Base-by-base conservation (phyloP, 352 stramenopile genomes). In the Pythium catenulatum region DNA sequence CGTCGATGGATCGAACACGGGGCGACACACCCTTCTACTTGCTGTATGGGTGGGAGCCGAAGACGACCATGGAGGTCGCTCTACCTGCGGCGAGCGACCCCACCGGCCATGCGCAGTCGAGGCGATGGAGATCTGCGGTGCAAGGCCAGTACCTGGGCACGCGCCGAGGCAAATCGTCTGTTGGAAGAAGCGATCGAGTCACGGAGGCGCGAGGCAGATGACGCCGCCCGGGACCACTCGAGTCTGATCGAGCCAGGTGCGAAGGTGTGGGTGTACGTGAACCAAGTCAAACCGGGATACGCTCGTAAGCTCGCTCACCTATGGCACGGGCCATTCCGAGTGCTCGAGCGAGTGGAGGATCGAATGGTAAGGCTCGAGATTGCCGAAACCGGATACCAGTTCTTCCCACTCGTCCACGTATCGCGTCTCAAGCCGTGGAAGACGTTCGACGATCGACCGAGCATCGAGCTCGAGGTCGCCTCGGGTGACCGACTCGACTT, bases 281-380 rank as follows among this genome's bases (percentile, higher is more conserved):
- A 87, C 30, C 66, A 84, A 32, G 88, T 82, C 1, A 68, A 69
- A 9, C 48, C 70, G 0, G 83, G 83, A 0, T 86, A 66, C 34
- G 58, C 78, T 0, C 41, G 41, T 25, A 90, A 90, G 65, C 56
- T 90, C 6, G 79, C 84, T 1, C 84, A 89, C 32, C 30, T 87
- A 6, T 87, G 84, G 84, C 84, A 89, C 48, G 84, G 84, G 0
- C 85, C 73, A 27, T 89, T 89, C 30, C 73, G 86, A 0, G 73
- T 87, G 13, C 21, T 79, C 1, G 73, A 87, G 48, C 72, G 72
- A 23, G 17, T 52, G 1, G 81, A 37, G 1, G 63, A 79, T 34
- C 81, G 79, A 21, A 0, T 79, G 1, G 75, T 46, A 9, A 43
- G 46, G 52, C 59, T 89, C 0, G 84, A 89, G 23, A 25, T 87